Evolutionary conservation across 1,284 basidiomycete genomes (phyloP).

Genomic region (Papiliotrema fonsecae): DNA sequence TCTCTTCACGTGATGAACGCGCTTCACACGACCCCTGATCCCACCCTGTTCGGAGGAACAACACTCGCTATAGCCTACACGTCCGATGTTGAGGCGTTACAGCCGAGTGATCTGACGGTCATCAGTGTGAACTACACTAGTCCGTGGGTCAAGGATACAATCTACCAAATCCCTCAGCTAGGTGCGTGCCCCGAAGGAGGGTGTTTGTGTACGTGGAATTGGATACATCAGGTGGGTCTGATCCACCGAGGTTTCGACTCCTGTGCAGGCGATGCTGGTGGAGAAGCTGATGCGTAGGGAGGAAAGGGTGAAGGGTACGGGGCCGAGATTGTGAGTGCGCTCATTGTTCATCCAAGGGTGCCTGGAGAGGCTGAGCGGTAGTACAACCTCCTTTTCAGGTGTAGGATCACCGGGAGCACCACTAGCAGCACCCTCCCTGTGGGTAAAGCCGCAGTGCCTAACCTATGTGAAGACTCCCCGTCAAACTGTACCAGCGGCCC

Average conservation of each 20-base stretch:
- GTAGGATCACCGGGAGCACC: constrained; percentile 56
- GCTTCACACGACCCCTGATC: constrained; percentile 53
- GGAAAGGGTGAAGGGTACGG: constrained; percentile 11
- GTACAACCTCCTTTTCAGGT: constrained; percentile 72
- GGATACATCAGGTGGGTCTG: constrained; percentile 54
- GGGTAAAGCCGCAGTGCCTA: constrained; percentile 47
- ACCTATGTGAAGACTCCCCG: constrained; percentile 28
- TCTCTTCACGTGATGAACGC: constrained; percentile 19
- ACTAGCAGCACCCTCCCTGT: constrained; percentile 49
- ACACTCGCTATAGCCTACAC: constrained; percentile 61
- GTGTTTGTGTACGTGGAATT: constrained; percentile 67
- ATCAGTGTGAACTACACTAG: constrained; percentile 69
- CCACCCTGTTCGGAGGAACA: constrained; percentile 50
- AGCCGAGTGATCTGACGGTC: constrained; percentile 64
- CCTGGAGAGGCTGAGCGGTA: constrained; percentile 23
- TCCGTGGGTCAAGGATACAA: constrained; percentile 59
- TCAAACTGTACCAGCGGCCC: constrained; percentile 32
- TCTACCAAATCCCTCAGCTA: constrained; percentile 63
- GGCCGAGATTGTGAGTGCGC: constrained; percentile 18
- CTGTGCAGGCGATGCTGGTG: not conserved
- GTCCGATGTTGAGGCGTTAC: constrained; percentile 52
- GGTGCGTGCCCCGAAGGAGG: constrained; percentile 61
- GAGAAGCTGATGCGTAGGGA: not conserved
- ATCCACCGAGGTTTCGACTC: too few relatives aligned
- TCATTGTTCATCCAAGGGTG: constrained; percentile 59